Evolutionary conservation across 2,329 filamentous ascomycete species (phyloP), one percentile per base, ranked within the genome.

Genomic region (Tolypocladium pustulatum): DNA sequence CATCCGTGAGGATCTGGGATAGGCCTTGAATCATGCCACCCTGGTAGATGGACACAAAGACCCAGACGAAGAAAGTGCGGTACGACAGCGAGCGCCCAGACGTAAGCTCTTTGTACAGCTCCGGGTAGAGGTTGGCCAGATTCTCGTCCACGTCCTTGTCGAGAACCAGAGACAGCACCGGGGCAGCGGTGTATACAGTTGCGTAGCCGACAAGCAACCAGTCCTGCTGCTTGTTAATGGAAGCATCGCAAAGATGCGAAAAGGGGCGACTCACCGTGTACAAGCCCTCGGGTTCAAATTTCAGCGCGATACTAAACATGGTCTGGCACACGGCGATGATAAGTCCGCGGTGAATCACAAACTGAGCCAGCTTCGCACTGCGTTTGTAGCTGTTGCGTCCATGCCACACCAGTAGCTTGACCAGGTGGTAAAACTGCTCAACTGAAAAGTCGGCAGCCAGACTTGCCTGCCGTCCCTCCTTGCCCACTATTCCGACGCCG

Each of bases 341-440:
- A 52, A 99, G 78, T 56, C 94, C 94, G 67, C 94, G 89, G 71
- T 99, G 95, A 67, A 99, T 99, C 67, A 99, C 93, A 73, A 99
- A 99, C 72, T 97, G 95, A 0, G 90, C 91, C 30, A 99, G 83
- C 75, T 99, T 99, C 34, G 94, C 94, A 60, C 86, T 91, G 53
- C 95, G 85, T 74, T 97, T 97, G 79, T 99, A 99, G 66, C 88
- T 93, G 75, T 99, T 99, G 37, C 95, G 86, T 1, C 94, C 94
- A 71, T 99, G 95, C 94, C 95, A 99, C 41, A 99, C 91, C n/a
- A 99, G 83, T 1, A 99, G 82, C 73, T 97, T 99, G 55, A 93
- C 96, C 25, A 99, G 77, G 71, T 99, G 91, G 68, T 87, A 89
- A 74, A 99, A 99, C 67, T 97, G 92, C 61, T 91, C 90, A 65